Evolutionary conservation across 257 asterid species (phyloP).

Genomic region (Vinca minor): DNA sequence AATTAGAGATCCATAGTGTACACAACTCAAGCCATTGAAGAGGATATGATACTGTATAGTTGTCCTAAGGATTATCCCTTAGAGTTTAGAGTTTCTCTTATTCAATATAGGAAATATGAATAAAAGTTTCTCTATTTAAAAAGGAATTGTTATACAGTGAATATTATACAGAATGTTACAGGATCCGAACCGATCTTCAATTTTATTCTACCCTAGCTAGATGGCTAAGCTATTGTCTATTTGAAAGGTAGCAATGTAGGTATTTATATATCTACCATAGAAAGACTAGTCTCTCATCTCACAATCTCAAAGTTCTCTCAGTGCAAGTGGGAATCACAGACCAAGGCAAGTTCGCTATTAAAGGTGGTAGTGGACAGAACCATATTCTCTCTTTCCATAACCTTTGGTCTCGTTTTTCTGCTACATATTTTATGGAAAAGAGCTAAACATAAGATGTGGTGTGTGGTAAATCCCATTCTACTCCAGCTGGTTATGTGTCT

Average conservation of each 20-base stretch:
- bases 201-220: not conserved
- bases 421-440: constrained; percentile 12
- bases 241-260: not conserved
- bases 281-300: not conserved
- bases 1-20: too few relatives aligned
- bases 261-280: not conserved
- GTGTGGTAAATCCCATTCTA: constrained; percentile 3
- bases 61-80: too few relatives aligned
- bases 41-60: too few relatives aligned
- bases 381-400: constrained; percentile 43
- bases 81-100: too few relatives aligned
- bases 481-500: constrained; percentile 10
- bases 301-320: constrained; percentile 6
- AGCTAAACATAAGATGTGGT: constrained; percentile 4
- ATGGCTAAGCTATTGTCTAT: not conserved
- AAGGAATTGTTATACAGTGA: too few relatives aligned
- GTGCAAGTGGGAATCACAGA: constrained; percentile 35
- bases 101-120: too few relatives aligned
- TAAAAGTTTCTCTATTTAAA: too few relatives aligned
- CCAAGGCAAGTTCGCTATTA: constrained; percentile 20
- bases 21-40: too few relatives aligned
- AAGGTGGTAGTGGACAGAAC: constrained; percentile 45
- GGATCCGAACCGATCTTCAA: too few relatives aligned
- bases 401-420: constrained; percentile 25
- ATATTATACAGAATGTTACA: too few relatives aligned